Conservation (phyloP, 2,329 filamentous ascomycete species). For the Talaromyces sp. region DNA sequence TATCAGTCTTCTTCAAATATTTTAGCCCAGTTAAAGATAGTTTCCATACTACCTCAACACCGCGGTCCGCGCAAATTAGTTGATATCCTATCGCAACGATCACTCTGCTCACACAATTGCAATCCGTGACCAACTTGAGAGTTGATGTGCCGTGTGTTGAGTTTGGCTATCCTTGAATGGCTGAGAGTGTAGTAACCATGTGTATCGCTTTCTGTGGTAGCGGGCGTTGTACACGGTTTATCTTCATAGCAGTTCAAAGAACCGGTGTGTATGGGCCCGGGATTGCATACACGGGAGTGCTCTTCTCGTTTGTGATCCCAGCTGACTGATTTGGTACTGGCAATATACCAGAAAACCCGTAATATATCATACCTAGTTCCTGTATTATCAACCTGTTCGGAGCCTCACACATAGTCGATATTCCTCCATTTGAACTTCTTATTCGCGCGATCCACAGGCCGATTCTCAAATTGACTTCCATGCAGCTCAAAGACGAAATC, state of each 20-base stretch:
- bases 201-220: background rate
- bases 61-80: background rate
- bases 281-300: background rate
- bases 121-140: background rate
- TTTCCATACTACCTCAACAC: no score
- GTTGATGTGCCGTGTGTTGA: background rate
- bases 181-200: no score
- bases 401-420: conserved; percentile 64
- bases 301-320: background rate
- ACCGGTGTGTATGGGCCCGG: background rate
- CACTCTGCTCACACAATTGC: background rate
- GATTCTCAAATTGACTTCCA: conserved; percentile 79
- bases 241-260: background rate
- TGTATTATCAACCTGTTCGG: background rate
- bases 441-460: conserved; percentile 79
- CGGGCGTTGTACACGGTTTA: background rate
- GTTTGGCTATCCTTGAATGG: background rate
- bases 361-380: no score
- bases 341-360: background rate
- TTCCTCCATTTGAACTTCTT: conserved; percentile 90
- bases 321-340: background rate
- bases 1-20: no score
- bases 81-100: background rate
- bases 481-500: conserved; percentile 76
- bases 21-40: no score